Conservation (phyloP, 768 basidiomycete species). For the Naganishia vaughanmartiniae region DNA sequence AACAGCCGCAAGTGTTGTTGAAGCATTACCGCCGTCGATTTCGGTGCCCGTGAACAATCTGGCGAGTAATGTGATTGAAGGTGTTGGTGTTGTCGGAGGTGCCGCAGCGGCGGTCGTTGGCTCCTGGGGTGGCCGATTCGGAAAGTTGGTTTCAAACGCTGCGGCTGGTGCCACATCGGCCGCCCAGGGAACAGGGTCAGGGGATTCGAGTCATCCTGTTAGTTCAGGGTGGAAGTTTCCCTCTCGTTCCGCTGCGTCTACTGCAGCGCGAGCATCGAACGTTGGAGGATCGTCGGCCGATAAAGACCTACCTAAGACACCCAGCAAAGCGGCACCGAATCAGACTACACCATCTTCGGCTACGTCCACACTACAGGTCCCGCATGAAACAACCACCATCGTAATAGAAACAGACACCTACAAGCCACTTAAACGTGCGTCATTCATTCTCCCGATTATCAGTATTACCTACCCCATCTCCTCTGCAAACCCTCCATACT, state of each 20-base stretch:
- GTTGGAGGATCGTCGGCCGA: neutral
- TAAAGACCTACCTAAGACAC: neutral
- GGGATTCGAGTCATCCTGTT: neutral
- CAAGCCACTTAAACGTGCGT: constrained; percentile 76
- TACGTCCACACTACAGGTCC: neutral
- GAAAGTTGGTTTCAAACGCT: constrained; percentile 39
- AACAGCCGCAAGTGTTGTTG: constrained; percentile 16
- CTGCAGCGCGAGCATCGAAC: neutral
- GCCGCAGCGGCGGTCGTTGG: constrained; percentile 36
- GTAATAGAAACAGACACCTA: constrained; percentile 21
- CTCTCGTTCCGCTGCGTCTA: neutral
- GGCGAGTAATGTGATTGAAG: constrained; percentile 26
- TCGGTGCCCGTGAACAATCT: constrained; percentile 20
- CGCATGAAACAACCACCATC: constrained; percentile 9
- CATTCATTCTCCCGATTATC: constrained; percentile 84
- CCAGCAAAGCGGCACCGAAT: neutral
- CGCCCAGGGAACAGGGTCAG: neutral
- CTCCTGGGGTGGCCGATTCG: constrained; percentile 43
- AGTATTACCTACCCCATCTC: constrained; percentile 88
- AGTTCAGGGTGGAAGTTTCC: constrained; percentile 18
- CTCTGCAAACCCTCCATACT: constrained; percentile 75
- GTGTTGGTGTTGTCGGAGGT: constrained; percentile 25
- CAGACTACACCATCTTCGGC: constrained; percentile 23
- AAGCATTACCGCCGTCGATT: constrained; percentile 8
- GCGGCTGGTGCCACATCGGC: neutral